phyloP scores from a whole-genome alignment of 1,284 basidiomycete species.

The Vanrija sp. region DNA sequence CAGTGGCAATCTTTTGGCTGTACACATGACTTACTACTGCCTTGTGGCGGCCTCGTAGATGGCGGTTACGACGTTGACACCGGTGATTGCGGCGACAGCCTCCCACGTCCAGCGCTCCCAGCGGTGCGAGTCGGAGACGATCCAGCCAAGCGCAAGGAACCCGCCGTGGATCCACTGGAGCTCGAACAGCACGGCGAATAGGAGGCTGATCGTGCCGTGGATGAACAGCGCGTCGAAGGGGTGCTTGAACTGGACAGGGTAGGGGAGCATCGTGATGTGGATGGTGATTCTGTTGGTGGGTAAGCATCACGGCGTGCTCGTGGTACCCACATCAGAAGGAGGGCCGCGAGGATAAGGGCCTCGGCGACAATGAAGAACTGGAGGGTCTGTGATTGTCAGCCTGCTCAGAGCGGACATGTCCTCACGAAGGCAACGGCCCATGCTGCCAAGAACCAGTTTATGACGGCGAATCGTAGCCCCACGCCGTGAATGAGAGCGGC shows the following conservation, averaged over 20 bases:
- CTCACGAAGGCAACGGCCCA: slow-evolving; percentile 79
- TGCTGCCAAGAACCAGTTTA: slow-evolving; percentile 75
- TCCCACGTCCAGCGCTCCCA: slow-evolving; percentile 37
- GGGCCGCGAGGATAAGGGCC: slow-evolving; percentile 41
- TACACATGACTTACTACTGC: slow-evolving; percentile 30
- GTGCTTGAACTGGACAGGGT: slow-evolving; percentile 42
- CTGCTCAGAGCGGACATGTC: neutral
- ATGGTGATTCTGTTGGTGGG: slow-evolving; percentile 36
- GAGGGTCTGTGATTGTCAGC: slow-evolving; percentile 30
- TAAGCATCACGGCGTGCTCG: neutral
- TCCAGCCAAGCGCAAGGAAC: slow-evolving; percentile 52
- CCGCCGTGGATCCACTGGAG: slow-evolving; percentile 53
- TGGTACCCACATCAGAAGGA: slow-evolving; percentile 41
- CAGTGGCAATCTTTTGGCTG: too few relatives aligned
- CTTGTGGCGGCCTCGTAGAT: slow-evolving; percentile 37
- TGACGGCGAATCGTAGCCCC: slow-evolving; percentile 68
- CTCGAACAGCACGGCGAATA: slow-evolving; percentile 52
- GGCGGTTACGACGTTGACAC: slow-evolving; percentile 37
- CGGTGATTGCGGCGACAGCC: slow-evolving; percentile 36
- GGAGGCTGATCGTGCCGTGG: slow-evolving; percentile 52
- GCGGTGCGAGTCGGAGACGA: slow-evolving; percentile 31
- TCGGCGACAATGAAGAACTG: slow-evolving; percentile 46
- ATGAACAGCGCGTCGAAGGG: slow-evolving; percentile 54
- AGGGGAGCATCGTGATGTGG: slow-evolving; percentile 41
- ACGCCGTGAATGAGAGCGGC: slow-evolving; percentile 68